Evolutionary conservation across 2,329 filamentous ascomycete genomes (phyloP), one percentile per base, ranked within the genome.

Genomic region (Diaporthe citrichinensis): DNA sequence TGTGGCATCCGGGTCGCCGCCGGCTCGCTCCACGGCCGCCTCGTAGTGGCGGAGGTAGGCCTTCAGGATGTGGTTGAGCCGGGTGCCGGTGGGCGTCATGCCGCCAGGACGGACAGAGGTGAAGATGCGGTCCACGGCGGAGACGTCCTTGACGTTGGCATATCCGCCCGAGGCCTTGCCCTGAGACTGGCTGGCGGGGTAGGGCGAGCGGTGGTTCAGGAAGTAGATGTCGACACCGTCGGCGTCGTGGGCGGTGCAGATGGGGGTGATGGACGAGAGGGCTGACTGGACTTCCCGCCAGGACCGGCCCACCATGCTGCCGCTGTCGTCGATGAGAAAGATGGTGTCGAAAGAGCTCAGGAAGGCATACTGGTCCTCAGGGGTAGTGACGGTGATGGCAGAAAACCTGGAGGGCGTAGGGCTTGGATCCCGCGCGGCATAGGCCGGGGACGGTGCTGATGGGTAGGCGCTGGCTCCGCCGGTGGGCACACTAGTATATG

Each of bases 191-290:
- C 81, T 79, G n/a, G 87, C 86, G 0, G 76, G 75, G 36, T 84
- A 80, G 8, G 76, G 82, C 77, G 85, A 87, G 49, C 82, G 81
- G 81, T 94, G 90, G 85, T 98, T 98, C 51, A 98, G 87, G 84
- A 98, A 98, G 88, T 94, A 95, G 78, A 98, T 87, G 81, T 98
- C 96, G 79, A 98, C 92, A 31, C 96, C 96, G 83, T 98, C 94
- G 0, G 87, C 85, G 82, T 98, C 96, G 83, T 94, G 92, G 5
- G 87, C 83, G 1, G 94, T 94, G 85, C 96, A 97, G 80, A 98
- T 93, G 0, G 95, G 95, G 0, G 95, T 90, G 80, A 98, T 95
- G 65, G 91, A 88, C 44, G 89, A 85, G 2, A 98, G 89, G 1
- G 94, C 94, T 12, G 89, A 86, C 36, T 89, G 85, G 0, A 94